Evolutionary conservation across 106 monocot species (phyloP).

Genomic region (Apostasia shenzhenica): DNA sequence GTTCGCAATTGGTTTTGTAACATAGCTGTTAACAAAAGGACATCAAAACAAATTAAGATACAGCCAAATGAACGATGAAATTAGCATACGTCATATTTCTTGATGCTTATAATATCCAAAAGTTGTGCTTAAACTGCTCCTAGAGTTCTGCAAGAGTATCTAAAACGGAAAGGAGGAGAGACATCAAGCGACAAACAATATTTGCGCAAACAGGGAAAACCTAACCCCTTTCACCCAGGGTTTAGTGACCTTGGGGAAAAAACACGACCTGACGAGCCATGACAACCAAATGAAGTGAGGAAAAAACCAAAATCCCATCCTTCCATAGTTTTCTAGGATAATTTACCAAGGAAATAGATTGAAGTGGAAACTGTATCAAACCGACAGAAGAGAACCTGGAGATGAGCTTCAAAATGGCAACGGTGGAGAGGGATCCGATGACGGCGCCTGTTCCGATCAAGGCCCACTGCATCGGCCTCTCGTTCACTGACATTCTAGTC

Average conservation of each 20-base stretch:
- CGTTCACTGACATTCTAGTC: slow-evolving; percentile 27
- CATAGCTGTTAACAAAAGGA: slow-evolving; percentile 12
- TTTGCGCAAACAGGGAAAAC: not conserved
- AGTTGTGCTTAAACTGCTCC: not conserved
- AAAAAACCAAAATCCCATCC: not conserved
- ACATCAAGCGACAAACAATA: not conserved
- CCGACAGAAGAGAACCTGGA: slow-evolving; percentile 32
- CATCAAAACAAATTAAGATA: not conserved
- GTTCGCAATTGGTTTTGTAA: not conserved
- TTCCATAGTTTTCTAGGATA: not conserved
- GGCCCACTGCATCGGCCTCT: slow-evolving; percentile 45
- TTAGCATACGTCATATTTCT: not conserved
- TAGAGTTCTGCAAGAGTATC: no score
- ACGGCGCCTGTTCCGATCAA: slow-evolving; percentile 50
- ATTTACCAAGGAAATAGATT: not conserved
- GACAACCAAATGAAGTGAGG: not conserved
- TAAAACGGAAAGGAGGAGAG: no score
- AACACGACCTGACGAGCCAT: not conserved
- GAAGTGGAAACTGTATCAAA: not conserved
- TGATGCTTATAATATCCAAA: not conserved
- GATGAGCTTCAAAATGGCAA: slow-evolving; percentile 42
- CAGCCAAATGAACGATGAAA: not conserved
- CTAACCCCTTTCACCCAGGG: no score
- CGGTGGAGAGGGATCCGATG: slow-evolving; percentile 69
- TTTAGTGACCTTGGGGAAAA: no score